A percentile compares a stretch with the other conserved stretches of the same genome.
phyloP scores from a whole-genome alignment of 2,329 filamentous ascomycete species.

The Penicillium sp. region DNA sequence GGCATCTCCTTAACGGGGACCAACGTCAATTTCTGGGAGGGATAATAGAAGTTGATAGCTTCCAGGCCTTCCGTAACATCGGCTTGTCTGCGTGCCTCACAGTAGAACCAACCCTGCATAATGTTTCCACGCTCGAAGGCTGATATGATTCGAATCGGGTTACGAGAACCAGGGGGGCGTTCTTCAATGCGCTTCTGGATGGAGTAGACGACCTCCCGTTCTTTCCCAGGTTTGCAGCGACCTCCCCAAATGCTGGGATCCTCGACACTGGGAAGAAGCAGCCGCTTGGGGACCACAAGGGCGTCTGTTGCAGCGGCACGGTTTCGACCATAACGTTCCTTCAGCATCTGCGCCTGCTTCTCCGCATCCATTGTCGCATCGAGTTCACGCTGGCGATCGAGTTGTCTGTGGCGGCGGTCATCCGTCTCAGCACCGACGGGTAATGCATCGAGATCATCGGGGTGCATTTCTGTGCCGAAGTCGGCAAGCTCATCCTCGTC shows the following conservation, averaged over 20 bases:
- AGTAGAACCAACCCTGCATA: slow-evolving; percentile 94
- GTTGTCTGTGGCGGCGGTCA: slow-evolving; percentile 87
- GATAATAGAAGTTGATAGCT: slow-evolving; percentile 84
- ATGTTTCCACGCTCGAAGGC: slow-evolving; percentile 86
- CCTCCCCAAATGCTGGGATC: slow-evolving; percentile 96
- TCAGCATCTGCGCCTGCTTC: slow-evolving; percentile 82
- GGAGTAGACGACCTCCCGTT: slow-evolving; percentile 82
- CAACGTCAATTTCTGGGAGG: slow-evolving; percentile 78
- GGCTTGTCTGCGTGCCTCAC: slow-evolving; percentile 83
- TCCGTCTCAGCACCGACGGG: slow-evolving; percentile 76
- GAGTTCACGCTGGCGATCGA: slow-evolving; percentile 87
- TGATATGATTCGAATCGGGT: slow-evolving; percentile 79
- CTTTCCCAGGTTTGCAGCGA: slow-evolving; percentile 91
- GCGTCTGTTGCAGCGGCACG: slow-evolving; percentile 67
- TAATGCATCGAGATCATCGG: slow-evolving; percentile 79
- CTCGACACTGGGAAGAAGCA: slow-evolving; percentile 87
- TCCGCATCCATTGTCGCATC: slow-evolving; percentile 88
- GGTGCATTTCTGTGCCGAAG: slow-evolving; percentile 85
- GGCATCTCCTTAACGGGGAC: slow-evolving; percentile 98
- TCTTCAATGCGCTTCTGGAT: slow-evolving; percentile 90
- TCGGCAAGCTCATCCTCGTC: slow-evolving; percentile 85
- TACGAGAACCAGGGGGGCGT: slow-evolving; percentile 67
- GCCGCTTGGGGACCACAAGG: slow-evolving; percentile 75
- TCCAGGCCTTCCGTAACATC: slow-evolving; percentile 83
- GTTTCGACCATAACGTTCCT: slow-evolving; percentile 83